Evolutionary conservation across 805 yeast genomes (phyloP).

Genomic region (Millerago galiae): DNA sequence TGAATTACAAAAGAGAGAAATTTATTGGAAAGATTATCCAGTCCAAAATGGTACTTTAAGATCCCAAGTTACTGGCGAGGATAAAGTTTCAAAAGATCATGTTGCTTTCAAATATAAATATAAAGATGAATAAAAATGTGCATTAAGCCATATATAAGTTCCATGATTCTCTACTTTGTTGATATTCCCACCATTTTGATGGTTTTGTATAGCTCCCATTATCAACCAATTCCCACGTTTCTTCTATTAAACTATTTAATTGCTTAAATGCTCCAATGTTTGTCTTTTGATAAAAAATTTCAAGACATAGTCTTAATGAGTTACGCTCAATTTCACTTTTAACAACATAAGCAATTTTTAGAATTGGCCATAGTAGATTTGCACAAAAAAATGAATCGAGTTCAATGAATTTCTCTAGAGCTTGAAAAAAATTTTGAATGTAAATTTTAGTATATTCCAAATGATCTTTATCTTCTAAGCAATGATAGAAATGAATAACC

Average conservation of each 20-base stretch:
- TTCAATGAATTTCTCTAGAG: slow-evolving; percentile 1
- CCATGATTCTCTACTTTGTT: slow-evolving; percentile 1
- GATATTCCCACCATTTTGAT: slow-evolving; percentile 7
- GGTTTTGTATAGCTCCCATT: background rate
- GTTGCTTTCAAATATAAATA: slow-evolving; percentile 4
- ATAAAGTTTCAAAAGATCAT: slow-evolving; percentile 7
- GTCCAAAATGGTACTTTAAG: slow-evolving; percentile 11
- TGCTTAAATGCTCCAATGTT: slow-evolving; percentile 7
- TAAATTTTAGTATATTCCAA: slow-evolving; percentile 2
- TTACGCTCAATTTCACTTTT: background rate
- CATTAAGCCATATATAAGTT: slow-evolving; percentile 7
- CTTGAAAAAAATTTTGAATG: slow-evolving; percentile 3
- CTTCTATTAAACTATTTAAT: slow-evolving; percentile 1
- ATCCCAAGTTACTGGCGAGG: slow-evolving; percentile 8
- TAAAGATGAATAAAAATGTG: background rate
- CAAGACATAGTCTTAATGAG: background rate
- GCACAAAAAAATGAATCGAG: slow-evolving; percentile 8
- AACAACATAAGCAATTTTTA: slow-evolving; percentile 1
- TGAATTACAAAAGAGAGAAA: slow-evolving; percentile 30
- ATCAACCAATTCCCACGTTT: slow-evolving; percentile 6
- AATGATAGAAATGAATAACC: slow-evolving; percentile 6
- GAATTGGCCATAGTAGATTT: slow-evolving; percentile 7
- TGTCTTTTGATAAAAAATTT: slow-evolving; percentile 3
- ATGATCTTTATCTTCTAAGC: slow-evolving; percentile 4
- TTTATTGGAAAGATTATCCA: slow-evolving; percentile 31